These are phyloP conservation scores for Penicillium hesseltinei DNA, from an alignment of 2,329 filamentous ascomycete genomes.

Conservation along the genomic window DNA sequence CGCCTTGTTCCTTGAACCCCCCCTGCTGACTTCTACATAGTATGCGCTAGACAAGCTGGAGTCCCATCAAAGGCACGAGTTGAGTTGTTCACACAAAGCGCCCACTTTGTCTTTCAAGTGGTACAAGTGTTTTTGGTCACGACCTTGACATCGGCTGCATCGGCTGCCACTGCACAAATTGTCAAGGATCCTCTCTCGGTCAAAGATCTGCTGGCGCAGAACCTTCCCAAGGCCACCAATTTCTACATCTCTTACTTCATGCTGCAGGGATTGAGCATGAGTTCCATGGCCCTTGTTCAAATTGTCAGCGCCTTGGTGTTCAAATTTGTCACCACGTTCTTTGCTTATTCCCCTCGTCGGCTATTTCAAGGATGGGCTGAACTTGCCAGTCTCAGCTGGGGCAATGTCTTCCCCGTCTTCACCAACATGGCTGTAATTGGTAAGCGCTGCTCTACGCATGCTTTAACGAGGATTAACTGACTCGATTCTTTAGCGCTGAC, in stretches of 20 bases:
- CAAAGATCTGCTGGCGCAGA: conserved; percentile 66
- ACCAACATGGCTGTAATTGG: conserved; percentile 82
- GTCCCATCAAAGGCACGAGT: conserved; percentile 76
- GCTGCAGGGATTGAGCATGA: conserved; percentile 79
- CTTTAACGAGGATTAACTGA: conserved; percentile 4
- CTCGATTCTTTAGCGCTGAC: conserved; percentile 61
- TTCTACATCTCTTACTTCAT: conserved; percentile 96
- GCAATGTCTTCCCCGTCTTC: conserved; percentile 72
- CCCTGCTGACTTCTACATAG: conserved; percentile 38
- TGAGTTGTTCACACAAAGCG: conserved; percentile 85
- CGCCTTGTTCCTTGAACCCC: neutral
- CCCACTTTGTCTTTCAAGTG: conserved; percentile 72
- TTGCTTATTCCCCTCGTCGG: conserved; percentile 69
- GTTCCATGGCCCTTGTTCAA: conserved; percentile 71
- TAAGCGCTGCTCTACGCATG: conserved; percentile 41
- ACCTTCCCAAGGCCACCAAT: conserved; percentile 83
- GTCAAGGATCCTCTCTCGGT: conserved; percentile 62
- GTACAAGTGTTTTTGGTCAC: conserved; percentile 88
- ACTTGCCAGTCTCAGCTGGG: conserved; percentile 77
- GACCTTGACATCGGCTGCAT: conserved; percentile 77
- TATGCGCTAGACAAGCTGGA: conserved; percentile 74
- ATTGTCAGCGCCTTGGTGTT: conserved; percentile 70
- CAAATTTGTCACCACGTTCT: conserved; percentile 67
- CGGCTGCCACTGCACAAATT: conserved; percentile 66
- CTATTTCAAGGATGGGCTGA: conserved; percentile 73